Percentiles rank a stretch among this genome's conserved stretches.
Evolutionary conservation across 306 rosid genomes (phyloP).

Genomic region (Casuarina equisetifolia): DNA sequence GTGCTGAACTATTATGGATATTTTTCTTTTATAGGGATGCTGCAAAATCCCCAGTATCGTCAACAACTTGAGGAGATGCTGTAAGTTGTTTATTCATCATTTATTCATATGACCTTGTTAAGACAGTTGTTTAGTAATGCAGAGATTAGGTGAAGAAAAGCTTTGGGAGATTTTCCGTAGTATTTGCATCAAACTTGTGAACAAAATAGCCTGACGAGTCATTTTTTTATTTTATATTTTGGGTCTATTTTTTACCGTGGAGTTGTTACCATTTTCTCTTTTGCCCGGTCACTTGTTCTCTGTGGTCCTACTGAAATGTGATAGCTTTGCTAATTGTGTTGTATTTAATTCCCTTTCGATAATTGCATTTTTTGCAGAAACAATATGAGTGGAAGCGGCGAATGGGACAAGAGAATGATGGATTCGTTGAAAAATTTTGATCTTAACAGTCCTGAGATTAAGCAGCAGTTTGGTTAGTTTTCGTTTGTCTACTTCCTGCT

Average conservation of each 20-base stretch:
- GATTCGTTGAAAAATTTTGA: constrained; percentile 94
- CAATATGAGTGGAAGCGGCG: constrained; percentile 78
- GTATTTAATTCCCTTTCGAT: constrained; percentile 8
- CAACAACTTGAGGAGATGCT: constrained; percentile 96
- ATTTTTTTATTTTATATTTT: not conserved
- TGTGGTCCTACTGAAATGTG: constrained; percentile 9
- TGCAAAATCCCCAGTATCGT: constrained; percentile 92
- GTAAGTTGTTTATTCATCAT: constrained; percentile 46
- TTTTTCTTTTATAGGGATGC: constrained; percentile 70
- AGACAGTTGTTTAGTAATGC: not conserved
- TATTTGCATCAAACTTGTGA: not conserved
- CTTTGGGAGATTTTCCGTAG: not conserved
- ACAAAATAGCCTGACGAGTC: not conserved
- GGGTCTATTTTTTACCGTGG: not conserved
- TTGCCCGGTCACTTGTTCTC: constrained; percentile 13
- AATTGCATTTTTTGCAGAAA: constrained; percentile 45
- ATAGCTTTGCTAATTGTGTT: constrained; percentile 14
- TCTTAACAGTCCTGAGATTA: constrained; percentile 91
- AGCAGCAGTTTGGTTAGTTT: constrained; percentile 92
- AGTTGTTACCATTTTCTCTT: not conserved
- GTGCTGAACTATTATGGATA: constrained; percentile 5
- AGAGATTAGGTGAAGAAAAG: not conserved
- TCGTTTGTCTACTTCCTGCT: not conserved
- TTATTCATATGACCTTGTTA: not conserved
- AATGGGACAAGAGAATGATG: constrained; percentile 87